phyloP scores from a whole-genome alignment of 495 filamentous ascomycete genomes.

The Podospora sp. region DNA sequence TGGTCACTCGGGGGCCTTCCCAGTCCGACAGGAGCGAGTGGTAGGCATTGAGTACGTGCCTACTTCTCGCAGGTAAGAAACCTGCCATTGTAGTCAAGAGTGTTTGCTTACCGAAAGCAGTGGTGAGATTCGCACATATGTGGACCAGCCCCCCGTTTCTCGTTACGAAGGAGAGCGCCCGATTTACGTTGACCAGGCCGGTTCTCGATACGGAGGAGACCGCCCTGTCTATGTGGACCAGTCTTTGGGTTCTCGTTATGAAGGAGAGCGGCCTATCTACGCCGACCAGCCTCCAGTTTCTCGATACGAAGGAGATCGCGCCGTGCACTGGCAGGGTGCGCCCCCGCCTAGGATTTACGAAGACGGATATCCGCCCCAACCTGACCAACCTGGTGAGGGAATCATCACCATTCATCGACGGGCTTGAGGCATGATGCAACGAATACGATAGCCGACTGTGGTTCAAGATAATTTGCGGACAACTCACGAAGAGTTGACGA shows the following conservation, averaged over 20 bases:
- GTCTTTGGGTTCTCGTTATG: too few species aligned
- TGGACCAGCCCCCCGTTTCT: conserved; percentile 1
- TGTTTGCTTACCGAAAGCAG: not conserved
- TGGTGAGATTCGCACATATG: not conserved
- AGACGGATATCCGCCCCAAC: not conserved
- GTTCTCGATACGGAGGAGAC: too few species aligned
- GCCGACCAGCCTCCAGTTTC: too few species aligned
- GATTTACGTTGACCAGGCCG: not conserved
- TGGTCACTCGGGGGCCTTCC: not conserved
- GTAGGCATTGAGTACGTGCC: conserved; percentile 16
- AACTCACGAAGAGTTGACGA: not conserved
- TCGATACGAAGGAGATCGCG: not conserved
- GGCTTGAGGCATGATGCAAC: not conserved
- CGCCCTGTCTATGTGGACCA: too few species aligned
- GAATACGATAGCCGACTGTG: not conserved
- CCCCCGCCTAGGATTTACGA: not conserved
- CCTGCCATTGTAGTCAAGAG: not conserved
- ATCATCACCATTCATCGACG: not conserved
- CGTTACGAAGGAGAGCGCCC: not conserved
- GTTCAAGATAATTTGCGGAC: not conserved
- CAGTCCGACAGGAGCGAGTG: conserved; percentile 30
- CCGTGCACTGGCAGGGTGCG: not conserved
- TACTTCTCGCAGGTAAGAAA: not conserved
- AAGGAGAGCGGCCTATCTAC: too few species aligned
- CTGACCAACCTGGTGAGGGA: not conserved